Evolutionary conservation across 768 basidiomycete species (phyloP), one percentile per base, ranked within the genome.

Genomic region (Leccinellum rugosiceps): DNA sequence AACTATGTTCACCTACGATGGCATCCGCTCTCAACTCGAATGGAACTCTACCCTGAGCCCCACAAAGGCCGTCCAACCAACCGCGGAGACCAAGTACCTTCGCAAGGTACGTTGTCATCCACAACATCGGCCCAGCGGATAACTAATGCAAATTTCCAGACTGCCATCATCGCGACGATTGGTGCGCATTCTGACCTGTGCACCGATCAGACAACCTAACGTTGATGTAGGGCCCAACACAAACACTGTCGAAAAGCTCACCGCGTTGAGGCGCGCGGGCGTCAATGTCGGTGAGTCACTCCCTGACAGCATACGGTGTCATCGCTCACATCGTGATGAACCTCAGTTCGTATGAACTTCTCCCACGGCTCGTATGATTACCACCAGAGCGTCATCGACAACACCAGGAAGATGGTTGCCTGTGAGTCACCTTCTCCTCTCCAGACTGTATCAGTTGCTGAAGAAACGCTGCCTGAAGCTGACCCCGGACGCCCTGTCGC

Each of bases 351-450:
- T 76, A 98, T 99, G 97, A 99, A 99, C 83, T 99, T 98, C 74
- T 98, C 96, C 54, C 97, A 99, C 85, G 97, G 97, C 48, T 89
- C 88, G 56, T 95, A 99, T 75, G 94, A 94, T 68, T 98, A 96
- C 74, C 97, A 98, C 78, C 94, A 99, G 78, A 94, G 92, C 63
- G 97, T 98, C 65, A 94, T 99, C 72, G 95, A 98, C 79, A 98
- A 98, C 80, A 90, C 94, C 51, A 83, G 95, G 68, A 87, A 86
- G 71, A 87, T 90, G 80, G 82, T 92, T 53, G 83, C 84, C 44
- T 76, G 93, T 94, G 64, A 65, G 84, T 71, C 14, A 11, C 52
- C 43, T 52, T 35, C 2, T 41, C 38, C 3, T 47, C 41, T 34
- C 47, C 13, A 11, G 17, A 13, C 14, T 8, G 23, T 7, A 31